Base-by-base conservation (phyloP, 1,284 basidiomycete genomes). In the Anthracocystis panici-leucophaei region DNA sequence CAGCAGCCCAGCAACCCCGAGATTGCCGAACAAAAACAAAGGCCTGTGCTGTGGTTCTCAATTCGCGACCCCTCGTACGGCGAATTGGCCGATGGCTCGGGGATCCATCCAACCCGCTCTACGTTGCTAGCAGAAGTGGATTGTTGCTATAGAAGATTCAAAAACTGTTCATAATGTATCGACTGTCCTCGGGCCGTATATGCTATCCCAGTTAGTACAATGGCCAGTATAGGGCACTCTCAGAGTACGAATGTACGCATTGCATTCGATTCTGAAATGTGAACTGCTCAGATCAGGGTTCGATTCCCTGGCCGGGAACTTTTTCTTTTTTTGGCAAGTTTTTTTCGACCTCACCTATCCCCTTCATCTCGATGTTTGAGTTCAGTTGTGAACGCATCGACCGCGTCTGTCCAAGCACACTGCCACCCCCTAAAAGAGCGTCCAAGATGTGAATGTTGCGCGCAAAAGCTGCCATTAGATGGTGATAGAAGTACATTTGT, bases 281-380 rank as follows among this genome's bases (percentile, higher is more conserved):
- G 27, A 25, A 44, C 65, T 66, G 72, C 57, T 66, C 63, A 75
- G 67, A 70, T 75, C 72, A 64, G 72, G 72, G 72, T 75, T 75
- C 72, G 72, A 75, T 75, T 75, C 72, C 72, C 66, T 64, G 72
- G 72, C 67, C 59, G 72, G 72, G 72, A 75, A 75, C 4, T 58
- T 33, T 51, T 54, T 56, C 48, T 40, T 58, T 59, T 38, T 38
- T 33, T 33, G 8, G 44, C 3, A 10, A 8, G 27, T 38, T 53
- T 27, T 41, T 53, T 21, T 10, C 3, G 0, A 45, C 44, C 44
- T 25, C 44, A 23, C 23, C n/a, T n/a, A n/a, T n/a, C n/a, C n/a
- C n/a, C n/a, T n/a, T n/a, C n/a, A 2, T 33, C 33, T 50, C 12
- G n/a, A 38, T 4, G 21, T 14, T 51, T 20, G 5, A 35, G 4